These are phyloP conservation scores for Hericium coralloides DNA, from an alignment of 768 basidiomycete genomes.

Conservation along the genomic window DNA sequence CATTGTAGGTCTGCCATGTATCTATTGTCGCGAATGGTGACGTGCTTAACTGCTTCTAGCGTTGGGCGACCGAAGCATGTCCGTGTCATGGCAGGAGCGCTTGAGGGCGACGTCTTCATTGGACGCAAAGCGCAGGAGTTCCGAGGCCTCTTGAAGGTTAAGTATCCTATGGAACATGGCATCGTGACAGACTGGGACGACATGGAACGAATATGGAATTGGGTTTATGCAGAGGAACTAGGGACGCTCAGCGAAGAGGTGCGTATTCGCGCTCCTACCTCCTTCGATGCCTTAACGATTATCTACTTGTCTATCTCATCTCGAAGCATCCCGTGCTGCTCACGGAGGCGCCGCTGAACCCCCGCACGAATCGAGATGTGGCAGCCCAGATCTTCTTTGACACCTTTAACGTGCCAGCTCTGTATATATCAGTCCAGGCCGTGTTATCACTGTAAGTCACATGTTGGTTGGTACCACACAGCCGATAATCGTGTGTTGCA, in stretches of 20 bases:
- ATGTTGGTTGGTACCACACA: not conserved
- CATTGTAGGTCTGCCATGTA: constrained; percentile 69
- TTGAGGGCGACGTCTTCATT: constrained; percentile 95
- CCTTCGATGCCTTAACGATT: not conserved
- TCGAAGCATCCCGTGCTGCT: constrained; percentile 90
- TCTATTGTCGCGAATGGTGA: constrained; percentile 2
- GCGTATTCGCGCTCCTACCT: constrained; percentile 15
- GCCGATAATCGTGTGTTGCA: constrained; percentile 22
- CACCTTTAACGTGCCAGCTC: constrained; percentile 97
- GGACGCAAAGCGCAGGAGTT: constrained; percentile 94
- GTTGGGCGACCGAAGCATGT: constrained; percentile 97
- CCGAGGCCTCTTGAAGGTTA: constrained; percentile 91
- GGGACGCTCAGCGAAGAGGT: constrained; percentile 97
- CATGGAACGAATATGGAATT: constrained; percentile 99
- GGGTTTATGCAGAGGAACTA: constrained; percentile 94
- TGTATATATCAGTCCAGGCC: constrained; percentile 95
- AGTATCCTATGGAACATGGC: constrained; percentile 99
- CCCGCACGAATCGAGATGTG: constrained; percentile 89
- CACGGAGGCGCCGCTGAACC: constrained; percentile 97
- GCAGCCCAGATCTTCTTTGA: constrained; percentile 99
- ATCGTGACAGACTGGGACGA: constrained; percentile 99
- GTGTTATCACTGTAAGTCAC: constrained; percentile 80
- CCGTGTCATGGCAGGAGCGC: constrained; percentile 94
- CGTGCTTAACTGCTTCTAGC: constrained; percentile 29
- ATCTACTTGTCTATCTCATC: constrained; percentile 5